These are phyloP conservation scores for Edaphochlamys debaryana DNA, from an alignment of 139 green algal genomes.

Conservation along the genomic window DNA sequence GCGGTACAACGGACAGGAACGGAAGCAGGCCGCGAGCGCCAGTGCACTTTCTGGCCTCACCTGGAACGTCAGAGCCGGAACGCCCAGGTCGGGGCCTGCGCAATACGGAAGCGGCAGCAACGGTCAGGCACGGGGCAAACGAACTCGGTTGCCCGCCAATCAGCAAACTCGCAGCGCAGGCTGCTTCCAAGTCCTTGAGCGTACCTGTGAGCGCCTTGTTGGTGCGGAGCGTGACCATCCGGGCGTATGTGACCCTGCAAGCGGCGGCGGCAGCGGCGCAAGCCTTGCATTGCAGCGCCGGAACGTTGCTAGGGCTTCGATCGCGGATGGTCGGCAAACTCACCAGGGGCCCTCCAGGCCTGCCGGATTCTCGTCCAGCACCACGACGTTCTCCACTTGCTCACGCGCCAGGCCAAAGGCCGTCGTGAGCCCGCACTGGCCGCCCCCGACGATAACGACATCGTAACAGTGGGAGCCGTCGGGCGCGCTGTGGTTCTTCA, in stretches of 20 bases:
- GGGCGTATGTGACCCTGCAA: conserved; percentile 47
- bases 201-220: conserved; percentile 58
- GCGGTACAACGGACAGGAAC: too few species aligned
- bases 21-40: too few species aligned
- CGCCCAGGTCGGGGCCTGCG: conserved; percentile 50
- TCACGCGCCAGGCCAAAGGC: conserved; percentile 55
- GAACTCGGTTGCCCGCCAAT: not conserved
- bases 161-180: too few species aligned
- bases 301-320: too few species aligned
- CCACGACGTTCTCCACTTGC: conserved; percentile 33
- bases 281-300: too few species aligned
- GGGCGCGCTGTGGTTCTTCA: not conserved
- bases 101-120: not conserved
- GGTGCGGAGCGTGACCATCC: conserved; percentile 59
- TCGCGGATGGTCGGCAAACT: too few species aligned
- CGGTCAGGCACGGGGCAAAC: too few species aligned
- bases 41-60: not conserved
- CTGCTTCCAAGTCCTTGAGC: too few species aligned
- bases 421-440: conserved; percentile 52
- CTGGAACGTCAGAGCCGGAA: conserved; percentile 54
- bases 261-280: too few species aligned
- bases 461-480: conserved; percentile 17
- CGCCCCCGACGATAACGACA: conserved; percentile 53
- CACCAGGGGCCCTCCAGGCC: conserved; percentile 53
- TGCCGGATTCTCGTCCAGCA: conserved; percentile 48